Conservation (phyloP, 2,329 filamentous ascomycete genomes). For the Aspergillus versicolor region DNA sequence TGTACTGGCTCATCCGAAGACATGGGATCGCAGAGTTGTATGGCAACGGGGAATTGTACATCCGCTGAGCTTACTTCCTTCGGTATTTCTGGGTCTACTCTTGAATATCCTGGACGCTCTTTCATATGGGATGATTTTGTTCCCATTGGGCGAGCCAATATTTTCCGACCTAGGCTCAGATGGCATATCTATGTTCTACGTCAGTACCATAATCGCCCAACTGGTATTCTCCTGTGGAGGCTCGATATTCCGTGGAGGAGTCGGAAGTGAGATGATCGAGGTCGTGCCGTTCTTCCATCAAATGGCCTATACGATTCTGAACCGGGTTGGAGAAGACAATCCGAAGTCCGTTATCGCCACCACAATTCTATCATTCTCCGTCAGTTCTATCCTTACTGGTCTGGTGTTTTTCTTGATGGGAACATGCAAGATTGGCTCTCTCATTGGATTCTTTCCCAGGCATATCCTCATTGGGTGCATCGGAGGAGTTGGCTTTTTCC, state of each 20-base stretch:
- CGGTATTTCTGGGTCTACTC: slow-evolving; percentile 82
- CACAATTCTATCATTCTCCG: slow-evolving; percentile 84
- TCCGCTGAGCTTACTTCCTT: slow-evolving; percentile 72
- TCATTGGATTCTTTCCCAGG: slow-evolving; percentile 94
- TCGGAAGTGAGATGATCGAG: slow-evolving; percentile 97
- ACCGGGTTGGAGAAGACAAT: slow-evolving; percentile 73
- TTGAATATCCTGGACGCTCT: slow-evolving; percentile 92
- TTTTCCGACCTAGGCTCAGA: slow-evolving; percentile 86
- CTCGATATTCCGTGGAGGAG: slow-evolving; percentile 84
- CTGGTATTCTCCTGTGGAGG: slow-evolving; percentile 80
- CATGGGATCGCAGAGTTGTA: slow-evolving; percentile 68
- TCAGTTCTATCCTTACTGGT: slow-evolving; percentile 89
- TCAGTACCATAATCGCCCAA: slow-evolving; percentile 94
- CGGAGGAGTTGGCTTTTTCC: slow-evolving; percentile 93
- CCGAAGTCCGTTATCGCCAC: slow-evolving; percentile 87
- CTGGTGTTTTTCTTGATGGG: slow-evolving; percentile 91
- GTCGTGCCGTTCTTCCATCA: slow-evolving; percentile 99
- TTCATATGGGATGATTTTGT: slow-evolving; percentile 95
- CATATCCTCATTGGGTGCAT: slow-evolving; percentile 97
- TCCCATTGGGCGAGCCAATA: slow-evolving; percentile 81
- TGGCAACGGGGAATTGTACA: slow-evolving; percentile 64
- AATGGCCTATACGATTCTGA: slow-evolving; percentile 88
- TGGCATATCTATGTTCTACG: slow-evolving; percentile 97
- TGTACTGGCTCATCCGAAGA: slow-evolving; percentile 59
- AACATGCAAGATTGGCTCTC: slow-evolving; percentile 78